Base-by-base conservation (phyloP, 495 filamentous ascomycete species). In the Melanomma pulvis-pyrius region DNA sequence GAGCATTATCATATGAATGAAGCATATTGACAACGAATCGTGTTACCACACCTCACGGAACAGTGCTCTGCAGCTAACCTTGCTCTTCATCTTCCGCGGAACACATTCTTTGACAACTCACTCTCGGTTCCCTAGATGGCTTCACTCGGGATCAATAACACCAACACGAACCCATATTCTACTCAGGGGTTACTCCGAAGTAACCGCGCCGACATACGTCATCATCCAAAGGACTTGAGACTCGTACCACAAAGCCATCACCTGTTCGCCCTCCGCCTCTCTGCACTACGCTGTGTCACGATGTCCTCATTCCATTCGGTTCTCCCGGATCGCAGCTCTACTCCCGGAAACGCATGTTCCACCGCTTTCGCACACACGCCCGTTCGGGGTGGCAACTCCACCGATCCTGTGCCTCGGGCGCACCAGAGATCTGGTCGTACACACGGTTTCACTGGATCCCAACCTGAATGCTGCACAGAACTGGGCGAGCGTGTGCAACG, bases 281-380 rank as follows among this genome's bases (percentile, higher is more conserved):
- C 24, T 39, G 41, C 63, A 60, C 44, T 5, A 52, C 46, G 22
- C 21, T 58, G 56, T 67, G 11, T 32, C 22, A 67, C 57, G 17
- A 28, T 7, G 21, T 41, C 24, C 32, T 62, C 30, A 49, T 21
- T 30, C 8, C 24, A 24, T 41, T 41, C 46, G 12, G 11, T 8
- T 15, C 34, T 53, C 56, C 28, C 8, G 13, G 39, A 19, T 21
- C 55, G 28, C 7, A 25, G 30, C 19, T 44, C 53, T 65, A n/a
- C n/a, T n/a, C n/a, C n/a, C n/a, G n/a, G n/a, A n/a, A n/a, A 62
- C 51, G 57, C 58, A 67, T 54, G 65, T 67, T 67, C 50, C 65
- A 67, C 65, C 51, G 34, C 65, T 57, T 61, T 61, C 24, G 48
- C 17, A 3, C 48, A 25, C 48, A 25, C 13, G 39, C 49, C 56